These are phyloP conservation scores for Euphorbia corollata DNA, from an alignment of 441 rosid genomes.

Conservation along the genomic window DNA sequence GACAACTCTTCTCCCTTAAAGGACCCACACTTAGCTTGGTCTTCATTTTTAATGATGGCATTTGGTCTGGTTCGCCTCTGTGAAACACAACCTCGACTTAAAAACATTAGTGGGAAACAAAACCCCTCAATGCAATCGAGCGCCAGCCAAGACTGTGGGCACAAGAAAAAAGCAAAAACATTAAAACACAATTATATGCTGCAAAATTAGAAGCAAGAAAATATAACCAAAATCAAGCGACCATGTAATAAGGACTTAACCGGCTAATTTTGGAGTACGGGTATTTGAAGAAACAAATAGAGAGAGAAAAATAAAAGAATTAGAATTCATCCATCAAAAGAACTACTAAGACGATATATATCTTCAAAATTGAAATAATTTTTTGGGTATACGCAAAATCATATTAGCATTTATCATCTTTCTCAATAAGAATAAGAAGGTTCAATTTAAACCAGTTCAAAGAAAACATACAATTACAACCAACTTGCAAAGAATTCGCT, in stretches of 20 bases:
- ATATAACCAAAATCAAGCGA: background rate
- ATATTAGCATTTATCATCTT: background rate
- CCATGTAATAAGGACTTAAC: background rate
- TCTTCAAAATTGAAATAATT: background rate
- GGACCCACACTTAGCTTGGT: constrained; percentile 36
- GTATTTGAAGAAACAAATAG: background rate
- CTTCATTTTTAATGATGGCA: constrained; percentile 72
- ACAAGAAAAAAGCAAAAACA: constrained; percentile 17
- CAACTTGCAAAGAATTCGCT: background rate
- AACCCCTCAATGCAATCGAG: constrained; percentile 28
- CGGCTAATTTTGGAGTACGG: background rate
- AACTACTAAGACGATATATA: background rate
- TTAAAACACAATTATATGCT: constrained; percentile 16
- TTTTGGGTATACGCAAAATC: background rate
- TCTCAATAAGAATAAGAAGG: background rate
- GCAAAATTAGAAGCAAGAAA: background rate
- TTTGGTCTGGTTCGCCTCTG: constrained; percentile 35
- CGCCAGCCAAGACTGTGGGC: constrained; percentile 33
- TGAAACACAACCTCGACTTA: constrained; percentile 30
- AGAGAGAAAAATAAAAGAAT: background rate
- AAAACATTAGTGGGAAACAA: constrained; percentile 34
- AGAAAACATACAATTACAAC: constrained; percentile 10
- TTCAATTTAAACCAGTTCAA: background rate
- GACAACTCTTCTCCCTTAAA: constrained; percentile 43
- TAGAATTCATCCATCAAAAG: background rate